phyloP scores from a whole-genome alignment of 805 yeast species.

The Grigorovia transvaalensis region DNA sequence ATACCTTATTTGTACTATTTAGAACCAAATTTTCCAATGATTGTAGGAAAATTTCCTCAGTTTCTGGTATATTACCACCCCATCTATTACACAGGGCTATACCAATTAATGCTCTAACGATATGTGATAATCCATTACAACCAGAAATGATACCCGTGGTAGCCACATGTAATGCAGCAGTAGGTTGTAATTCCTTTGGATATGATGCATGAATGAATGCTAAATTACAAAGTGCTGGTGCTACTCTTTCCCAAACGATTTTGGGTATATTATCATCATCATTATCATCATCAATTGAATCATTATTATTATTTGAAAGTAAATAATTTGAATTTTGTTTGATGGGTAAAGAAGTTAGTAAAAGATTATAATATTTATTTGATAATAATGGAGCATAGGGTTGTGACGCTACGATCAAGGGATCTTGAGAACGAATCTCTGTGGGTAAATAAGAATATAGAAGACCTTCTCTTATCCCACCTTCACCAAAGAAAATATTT shows the following conservation, averaged over 20 bases:
- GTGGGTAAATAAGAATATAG: slow-evolving; percentile 52
- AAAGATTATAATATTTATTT: slow-evolving; percentile 41
- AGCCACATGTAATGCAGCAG: slow-evolving; percentile 63
- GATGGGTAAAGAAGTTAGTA: slow-evolving; percentile 49
- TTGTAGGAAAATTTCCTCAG: slow-evolving; percentile 38
- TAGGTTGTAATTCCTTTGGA: slow-evolving; percentile 66
- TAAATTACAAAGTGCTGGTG: slow-evolving; percentile 62
- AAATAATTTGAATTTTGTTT: slow-evolving; percentile 8
- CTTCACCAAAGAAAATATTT: slow-evolving; percentile 60
- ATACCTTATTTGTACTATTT: slow-evolving; percentile 34
- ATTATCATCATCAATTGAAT: not conserved
- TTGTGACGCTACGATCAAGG: slow-evolving; percentile 54
- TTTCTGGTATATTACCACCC: slow-evolving; percentile 67
- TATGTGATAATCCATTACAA: slow-evolving; percentile 63
- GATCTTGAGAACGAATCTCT: slow-evolving; percentile 53
- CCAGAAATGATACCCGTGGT: slow-evolving; percentile 69
- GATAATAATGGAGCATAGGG: slow-evolving; percentile 64
- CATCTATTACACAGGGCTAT: slow-evolving; percentile 68
- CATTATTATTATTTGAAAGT: not conserved
- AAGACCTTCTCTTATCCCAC: slow-evolving; percentile 72
- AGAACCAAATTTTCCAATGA: slow-evolving; percentile 40
- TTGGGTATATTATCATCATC: slow-evolving; percentile 36
- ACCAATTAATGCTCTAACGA: slow-evolving; percentile 60
- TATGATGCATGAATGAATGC: slow-evolving; percentile 71
- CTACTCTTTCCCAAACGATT: slow-evolving; percentile 47